phyloP scores from a whole-genome alignment of 192 early-diverging fungal genomes.

The Gaertneriomyces semiglobifer region DNA sequence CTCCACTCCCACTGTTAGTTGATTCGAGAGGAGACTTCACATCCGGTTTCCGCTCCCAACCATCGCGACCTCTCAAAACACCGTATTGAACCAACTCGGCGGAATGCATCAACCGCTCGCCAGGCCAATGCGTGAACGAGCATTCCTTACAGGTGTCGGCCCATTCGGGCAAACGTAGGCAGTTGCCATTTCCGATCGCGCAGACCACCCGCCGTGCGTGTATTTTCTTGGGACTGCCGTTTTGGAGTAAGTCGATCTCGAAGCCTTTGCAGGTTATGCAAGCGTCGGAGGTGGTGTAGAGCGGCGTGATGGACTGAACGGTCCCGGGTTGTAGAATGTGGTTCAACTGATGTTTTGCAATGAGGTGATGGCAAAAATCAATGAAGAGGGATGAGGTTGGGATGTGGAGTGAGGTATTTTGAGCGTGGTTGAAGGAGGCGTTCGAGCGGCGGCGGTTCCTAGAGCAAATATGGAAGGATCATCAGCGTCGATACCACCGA shows the following conservation, averaged over 20 bases:
- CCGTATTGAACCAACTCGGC: background rate
- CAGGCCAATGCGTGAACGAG: background rate
- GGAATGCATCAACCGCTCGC: background rate
- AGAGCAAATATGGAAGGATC: too few relatives aligned
- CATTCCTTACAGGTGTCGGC: background rate
- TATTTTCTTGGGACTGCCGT: background rate
- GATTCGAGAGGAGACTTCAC: background rate
- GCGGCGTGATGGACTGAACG: background rate
- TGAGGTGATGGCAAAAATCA: background rate
- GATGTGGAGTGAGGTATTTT: background rate
- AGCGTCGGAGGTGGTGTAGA: background rate
- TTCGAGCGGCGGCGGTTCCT: background rate
- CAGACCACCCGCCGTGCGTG: background rate
- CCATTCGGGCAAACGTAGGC: background rate
- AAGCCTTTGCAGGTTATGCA: slow-evolving; percentile 3
- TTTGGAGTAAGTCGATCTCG: background rate
- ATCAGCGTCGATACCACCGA: too few relatives aligned
- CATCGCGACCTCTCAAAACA: background rate
- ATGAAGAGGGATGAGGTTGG: background rate
- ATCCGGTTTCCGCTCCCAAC: background rate
- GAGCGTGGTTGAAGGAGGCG: background rate
- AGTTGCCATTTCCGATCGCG: background rate
- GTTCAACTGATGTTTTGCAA: background rate
- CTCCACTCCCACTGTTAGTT: background rate
- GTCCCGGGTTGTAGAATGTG: background rate